Conservation (phyloP, 805 yeast genomes). For the Yamadazyma nakazawae region DNA sequence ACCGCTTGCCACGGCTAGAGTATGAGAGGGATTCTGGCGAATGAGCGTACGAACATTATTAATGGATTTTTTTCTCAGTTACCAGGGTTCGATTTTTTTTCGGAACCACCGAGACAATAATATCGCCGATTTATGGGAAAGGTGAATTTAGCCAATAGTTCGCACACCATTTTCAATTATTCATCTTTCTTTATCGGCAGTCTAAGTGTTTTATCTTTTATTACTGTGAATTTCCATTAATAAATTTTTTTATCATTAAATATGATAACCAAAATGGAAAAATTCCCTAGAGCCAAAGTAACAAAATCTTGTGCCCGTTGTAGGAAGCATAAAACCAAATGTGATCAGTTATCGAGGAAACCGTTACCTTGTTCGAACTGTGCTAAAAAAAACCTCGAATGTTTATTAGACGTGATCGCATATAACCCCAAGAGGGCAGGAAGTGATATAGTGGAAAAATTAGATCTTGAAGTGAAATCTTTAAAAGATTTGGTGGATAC, state of each 20-base stretch:
- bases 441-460: constrained; percentile 23
- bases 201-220: background rate
- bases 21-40: background rate
- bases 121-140: constrained; percentile 8
- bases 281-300: constrained; percentile 14
- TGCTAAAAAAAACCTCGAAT: constrained; percentile 45
- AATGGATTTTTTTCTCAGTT: background rate
- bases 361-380: constrained; percentile 62
- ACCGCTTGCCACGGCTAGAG: background rate
- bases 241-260: background rate
- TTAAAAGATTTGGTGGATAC: constrained; percentile 22
- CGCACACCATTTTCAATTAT: constrained; percentile 6
- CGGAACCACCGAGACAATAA: background rate
- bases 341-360: constrained; percentile 51
- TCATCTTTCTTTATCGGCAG: constrained; percentile 5
- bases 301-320: constrained; percentile 62
- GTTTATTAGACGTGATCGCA: constrained; percentile 52
- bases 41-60: constrained; percentile 3
- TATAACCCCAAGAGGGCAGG: constrained; percentile 47
- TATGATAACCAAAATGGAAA: constrained; percentile 10
- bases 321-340: constrained; percentile 62
- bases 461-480: constrained; percentile 23
- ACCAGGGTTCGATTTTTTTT: background rate
- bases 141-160: constrained; percentile 6
- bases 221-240: background rate